phyloP scores from a whole-genome alignment of 148 eudicot species.

The Polygonum maritimum region DNA sequence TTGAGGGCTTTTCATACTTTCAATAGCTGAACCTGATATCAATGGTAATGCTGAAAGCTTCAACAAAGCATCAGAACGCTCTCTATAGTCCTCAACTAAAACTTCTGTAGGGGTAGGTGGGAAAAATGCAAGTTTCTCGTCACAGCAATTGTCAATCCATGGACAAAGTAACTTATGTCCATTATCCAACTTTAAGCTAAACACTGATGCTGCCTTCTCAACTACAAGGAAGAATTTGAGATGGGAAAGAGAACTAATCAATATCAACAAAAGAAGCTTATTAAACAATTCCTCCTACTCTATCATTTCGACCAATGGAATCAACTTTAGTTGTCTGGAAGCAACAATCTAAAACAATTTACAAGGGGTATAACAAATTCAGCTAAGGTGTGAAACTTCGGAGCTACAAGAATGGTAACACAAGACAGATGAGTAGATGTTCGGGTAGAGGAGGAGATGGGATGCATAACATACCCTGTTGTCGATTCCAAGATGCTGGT shows the following conservation, averaged over 20 bases:
- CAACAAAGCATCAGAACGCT: slow-evolving; percentile 46
- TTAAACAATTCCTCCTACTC: background rate
- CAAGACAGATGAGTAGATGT: background rate
- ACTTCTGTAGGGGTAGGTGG: slow-evolving; percentile 45
- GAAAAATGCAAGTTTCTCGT: slow-evolving; percentile 67
- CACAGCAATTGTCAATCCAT: slow-evolving; percentile 82
- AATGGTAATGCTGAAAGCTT: slow-evolving; percentile 71
- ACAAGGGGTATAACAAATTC: background rate
- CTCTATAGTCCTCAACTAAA: slow-evolving; percentile 61
- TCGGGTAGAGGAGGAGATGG: background rate
- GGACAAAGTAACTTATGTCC: slow-evolving; percentile 90
- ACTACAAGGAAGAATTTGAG: slow-evolving; percentile 29
- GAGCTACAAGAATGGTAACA: background rate
- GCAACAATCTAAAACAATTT: background rate
- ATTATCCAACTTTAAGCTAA: slow-evolving; percentile 80
- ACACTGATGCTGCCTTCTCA: slow-evolving; percentile 86
- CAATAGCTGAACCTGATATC: slow-evolving; percentile 41
- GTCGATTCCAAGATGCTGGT: slow-evolving; percentile 69
- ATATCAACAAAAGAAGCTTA: background rate
- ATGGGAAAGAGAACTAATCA: background rate
- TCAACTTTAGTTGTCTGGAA: background rate
- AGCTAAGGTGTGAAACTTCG: background rate
- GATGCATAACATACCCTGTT: slow-evolving; percentile 54
- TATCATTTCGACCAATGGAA: background rate
- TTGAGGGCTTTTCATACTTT: slow-evolving; percentile 46